Base-by-base conservation (phyloP, 441 rosid genomes). In the Gossypium davidsonii region DNA sequence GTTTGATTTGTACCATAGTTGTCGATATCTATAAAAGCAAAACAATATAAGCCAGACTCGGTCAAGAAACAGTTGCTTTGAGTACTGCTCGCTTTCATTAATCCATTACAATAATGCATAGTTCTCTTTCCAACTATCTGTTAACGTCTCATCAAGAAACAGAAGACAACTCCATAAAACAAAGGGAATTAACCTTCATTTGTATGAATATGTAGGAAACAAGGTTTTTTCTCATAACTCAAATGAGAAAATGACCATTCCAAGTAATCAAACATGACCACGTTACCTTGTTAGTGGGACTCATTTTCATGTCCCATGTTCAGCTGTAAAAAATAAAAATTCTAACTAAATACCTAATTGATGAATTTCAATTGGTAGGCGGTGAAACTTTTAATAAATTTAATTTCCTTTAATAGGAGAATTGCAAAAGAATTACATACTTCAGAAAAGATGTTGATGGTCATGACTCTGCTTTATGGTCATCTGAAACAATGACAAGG, bases 381-480 rank as follows among this genome's bases (percentile, higher is more conserved):
- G 14, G 68, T 67, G 48, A n/a, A 51, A 63, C 5, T 34, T 7
- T 39, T 6, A 63, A 21, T 23, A 52, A 73, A 23, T 63, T 23
- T 25, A 42, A 42, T 28, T 46, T 46, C 14, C 15, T 8, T 26
- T 53, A 14, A 8, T 11, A 4, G 49, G 67, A 57, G 31, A 67
- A 59, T 2, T 58, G 25, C 9, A 44, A 57, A 26, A 57, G 66
- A 57, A 66, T 58, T 57, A 44, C 63, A 74, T 28, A 31, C 77
- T 67, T 74, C 51, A 58, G 42, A 7, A 56, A 63, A 26, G 39
- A 49, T 34, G 10, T 17, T 49, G 48, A 17, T 17, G 39, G 39
- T 67, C 71, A 74, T 23, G 66, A 66, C 46, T 74, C 77, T 56
- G 66, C 44, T 65, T 51, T 74, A 56, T 12, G 57, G 44, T 53